These are phyloP conservation scores for Theileria parva DNA, from an alignment of 169 alveolate species.

Conservation along the genomic window DNA sequence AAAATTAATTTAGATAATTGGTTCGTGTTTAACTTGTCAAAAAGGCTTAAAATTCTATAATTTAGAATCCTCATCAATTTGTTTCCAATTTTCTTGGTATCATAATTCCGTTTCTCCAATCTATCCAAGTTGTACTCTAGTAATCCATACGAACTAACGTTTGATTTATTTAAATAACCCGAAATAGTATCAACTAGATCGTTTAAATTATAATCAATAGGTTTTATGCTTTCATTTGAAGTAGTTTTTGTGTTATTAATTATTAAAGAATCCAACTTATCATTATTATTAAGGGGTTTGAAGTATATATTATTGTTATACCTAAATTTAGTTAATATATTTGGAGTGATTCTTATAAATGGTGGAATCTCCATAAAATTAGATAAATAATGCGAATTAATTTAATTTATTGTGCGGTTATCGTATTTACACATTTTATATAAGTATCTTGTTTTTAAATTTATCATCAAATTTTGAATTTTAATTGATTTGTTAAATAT, in stretches of 20 bases:
- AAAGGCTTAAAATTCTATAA: slow-evolving; percentile 30
- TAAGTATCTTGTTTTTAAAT: neutral
- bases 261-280: neutral
- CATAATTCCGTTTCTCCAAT: neutral
- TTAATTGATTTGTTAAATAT: neutral
- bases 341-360: slow-evolving; percentile 10
- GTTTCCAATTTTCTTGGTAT: neutral
- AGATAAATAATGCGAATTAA: neutral
- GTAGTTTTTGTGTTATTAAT: neutral
- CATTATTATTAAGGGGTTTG: neutral
- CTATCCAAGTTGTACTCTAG: slow-evolving; percentile 13
- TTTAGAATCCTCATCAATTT: slow-evolving; percentile 17
- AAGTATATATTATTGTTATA: neutral
- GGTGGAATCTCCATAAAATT: slow-evolving; percentile 57
- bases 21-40: slow-evolving; percentile 21
- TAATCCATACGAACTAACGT: neutral
- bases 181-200: neutral
- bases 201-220: too few relatives aligned
- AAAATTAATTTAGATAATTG: slow-evolving; percentile 30
- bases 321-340: neutral
- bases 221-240: neutral
- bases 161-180: neutral
- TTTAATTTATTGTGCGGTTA: slow-evolving; percentile 4
- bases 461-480: neutral
- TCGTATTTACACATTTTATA: neutral